Base-by-base conservation (phyloP, 1,139 yeast genomes). In the Saccharomyces hybrid region DNA sequence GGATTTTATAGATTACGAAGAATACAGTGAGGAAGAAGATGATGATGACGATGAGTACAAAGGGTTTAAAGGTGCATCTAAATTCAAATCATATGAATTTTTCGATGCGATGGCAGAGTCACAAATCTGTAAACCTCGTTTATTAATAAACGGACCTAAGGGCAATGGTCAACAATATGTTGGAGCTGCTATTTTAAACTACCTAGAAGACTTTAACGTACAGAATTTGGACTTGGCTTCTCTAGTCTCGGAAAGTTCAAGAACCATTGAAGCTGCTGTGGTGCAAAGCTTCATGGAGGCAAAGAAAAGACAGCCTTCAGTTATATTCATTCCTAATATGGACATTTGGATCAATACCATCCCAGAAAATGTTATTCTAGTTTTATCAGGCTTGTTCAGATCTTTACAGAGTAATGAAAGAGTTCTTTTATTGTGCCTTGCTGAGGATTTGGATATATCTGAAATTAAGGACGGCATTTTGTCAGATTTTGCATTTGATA, bases 121-220 rank as follows among this genome's bases (percentile, higher is more conserved):
- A 4, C 76, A 97, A 59, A 77, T 88, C 1, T 91, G 86, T 69
- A 81, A 89, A 59, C 99, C 99, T 1, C 81, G 95, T 60, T 70
- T 93, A 34, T 73, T 90, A 44, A 76, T 93, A 1, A 73, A 82
- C 53, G 98, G 99, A 1, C 74, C 75, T 2, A 73, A 77, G n/a
- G 97, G 98, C 0, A 81, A 81, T 71, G 99, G 99, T 1, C 96
- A 91, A 63, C 88, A 84, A 62, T 91, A 93, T 68, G 68, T 95
- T 14, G 87, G 93, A 8, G 78, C 93, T 1, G 97, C 98, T 0
- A 76, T 90, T 14, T 73, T 93, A 55, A 88, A 90, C 64, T 80
- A 83, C 62, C 74, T 95, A 57, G 99, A 93, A 72, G 96, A 96
- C 0, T 90, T 85, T 64, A 95, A 90, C 66, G 84, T 90, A 8